Evolutionary conservation across 345 rosid species (phyloP), one percentile per base, ranked within the genome.

Genomic region (Eucalyptus regnans): DNA sequence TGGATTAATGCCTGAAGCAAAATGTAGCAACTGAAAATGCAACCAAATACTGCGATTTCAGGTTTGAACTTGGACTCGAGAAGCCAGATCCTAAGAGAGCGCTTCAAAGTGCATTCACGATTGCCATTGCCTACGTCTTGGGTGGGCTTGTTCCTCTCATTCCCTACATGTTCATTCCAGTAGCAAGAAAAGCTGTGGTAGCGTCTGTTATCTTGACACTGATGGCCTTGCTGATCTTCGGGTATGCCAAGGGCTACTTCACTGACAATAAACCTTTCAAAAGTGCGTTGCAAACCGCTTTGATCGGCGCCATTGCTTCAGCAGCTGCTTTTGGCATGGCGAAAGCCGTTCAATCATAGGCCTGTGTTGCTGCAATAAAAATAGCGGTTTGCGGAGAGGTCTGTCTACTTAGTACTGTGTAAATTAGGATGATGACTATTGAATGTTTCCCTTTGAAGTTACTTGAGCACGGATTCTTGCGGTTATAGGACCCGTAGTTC

Each of bases 31-130:
- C 46, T 71, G 81, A 71, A 71, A 71, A 71, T 71, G 44, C 81
- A 71, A 71, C 81, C 41, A 43, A 9, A 11, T 76, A 37, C 83
- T 37, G 83, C 8, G 27, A 37, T 60, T 89, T 86, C 96, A 96
- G 99, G 93, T 98, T 98, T 89, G 99, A 98, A 88, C 92, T 98
- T 22, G 99, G 99, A 81, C 81, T 97, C 88, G 99, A 97, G 93
- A 97, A 97, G 92, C 99, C 99, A 7, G 95, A 97, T 88, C 99
- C 99, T 52, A 93, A 87, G 90, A 95, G 99, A 92, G 99, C 99
- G 37, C 87, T 95, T 1, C 94, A 93, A 46, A 98, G 99, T n/a
- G 98, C 97, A 2, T 51, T 94, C 71, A 95, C 95, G 3, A 95
- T 95, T 25, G 95, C 99, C 54, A 37, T 94, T 44, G 94, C 99